Conservation (phyloP, 2,329 filamentous ascomycete species). For the Teratosphaeria pseudoeucalypti region DNA sequence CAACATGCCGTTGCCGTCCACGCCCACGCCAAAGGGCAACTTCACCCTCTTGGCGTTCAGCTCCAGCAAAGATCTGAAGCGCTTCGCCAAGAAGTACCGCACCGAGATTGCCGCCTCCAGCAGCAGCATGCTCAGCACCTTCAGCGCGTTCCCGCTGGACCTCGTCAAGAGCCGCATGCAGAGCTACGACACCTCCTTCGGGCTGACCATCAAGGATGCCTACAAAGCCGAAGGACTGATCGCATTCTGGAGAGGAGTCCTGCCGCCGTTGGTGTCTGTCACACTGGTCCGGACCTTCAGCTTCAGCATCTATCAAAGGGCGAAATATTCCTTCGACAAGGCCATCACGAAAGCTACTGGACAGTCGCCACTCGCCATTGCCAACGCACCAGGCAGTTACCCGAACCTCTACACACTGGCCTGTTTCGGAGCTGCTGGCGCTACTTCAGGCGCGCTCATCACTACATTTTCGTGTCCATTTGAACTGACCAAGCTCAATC, state of each 20-base stretch:
- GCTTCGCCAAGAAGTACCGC: slow-evolving; percentile 64
- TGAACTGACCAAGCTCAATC: slow-evolving; percentile 80
- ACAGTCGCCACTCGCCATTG: slow-evolving; percentile 62
- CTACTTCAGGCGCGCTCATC: slow-evolving; percentile 68
- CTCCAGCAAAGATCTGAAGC: slow-evolving; percentile 35
- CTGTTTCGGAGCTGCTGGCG: slow-evolving; percentile 69
- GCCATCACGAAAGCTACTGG: slow-evolving; percentile 57
- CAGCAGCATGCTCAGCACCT: slow-evolving; percentile 67
- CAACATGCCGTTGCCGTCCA: not conserved
- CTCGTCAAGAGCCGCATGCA: slow-evolving; percentile 87
- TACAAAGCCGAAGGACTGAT: slow-evolving; percentile 49
- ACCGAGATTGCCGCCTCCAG: slow-evolving; percentile 70
- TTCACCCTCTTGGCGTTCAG: slow-evolving; percentile 9
- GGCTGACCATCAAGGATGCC: slow-evolving; percentile 63
- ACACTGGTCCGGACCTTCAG: slow-evolving; percentile 68
- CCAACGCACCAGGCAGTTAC: slow-evolving; percentile 58
- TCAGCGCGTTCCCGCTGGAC: slow-evolving; percentile 75
- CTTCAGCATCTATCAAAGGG: slow-evolving; percentile 68
- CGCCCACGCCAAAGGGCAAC: not conserved
- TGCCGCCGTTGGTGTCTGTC: slow-evolving; percentile 69
- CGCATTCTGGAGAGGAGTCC: slow-evolving; percentile 48
- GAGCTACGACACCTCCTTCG: slow-evolving; percentile 46
- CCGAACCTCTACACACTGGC: slow-evolving; percentile 63
- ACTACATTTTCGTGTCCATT: slow-evolving; percentile 78
- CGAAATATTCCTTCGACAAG: slow-evolving; percentile 62